Conservation (phyloP, 345 rosid genomes). For the Camelina hispida region DNA sequence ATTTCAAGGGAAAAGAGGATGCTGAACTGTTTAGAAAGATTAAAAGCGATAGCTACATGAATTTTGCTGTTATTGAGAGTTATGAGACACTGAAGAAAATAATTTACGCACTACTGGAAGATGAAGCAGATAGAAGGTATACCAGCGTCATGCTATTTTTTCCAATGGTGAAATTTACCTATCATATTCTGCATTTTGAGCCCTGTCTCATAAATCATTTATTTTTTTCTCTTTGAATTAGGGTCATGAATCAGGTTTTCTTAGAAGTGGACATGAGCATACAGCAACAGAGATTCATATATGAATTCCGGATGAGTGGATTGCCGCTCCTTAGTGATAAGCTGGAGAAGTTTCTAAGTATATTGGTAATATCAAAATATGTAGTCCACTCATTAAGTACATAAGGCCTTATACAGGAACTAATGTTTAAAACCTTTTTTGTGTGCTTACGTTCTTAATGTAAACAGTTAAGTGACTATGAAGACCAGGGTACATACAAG, state of each 20-base stretch:
- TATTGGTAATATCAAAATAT: slow-evolving; percentile 60
- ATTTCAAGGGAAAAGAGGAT: slow-evolving; percentile 74
- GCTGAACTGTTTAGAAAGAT: slow-evolving; percentile 79
- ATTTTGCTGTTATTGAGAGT: slow-evolving; percentile 76
- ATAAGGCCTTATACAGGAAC: not conserved
- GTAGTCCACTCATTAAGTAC: slow-evolving; percentile 12
- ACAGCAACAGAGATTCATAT: slow-evolving; percentile 53
- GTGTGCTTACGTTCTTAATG: slow-evolving; percentile 32
- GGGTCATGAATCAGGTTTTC: slow-evolving; percentile 61
- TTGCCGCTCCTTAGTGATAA: slow-evolving; percentile 72
- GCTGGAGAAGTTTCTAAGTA: slow-evolving; percentile 73
- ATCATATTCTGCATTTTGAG: slow-evolving; percentile 9
- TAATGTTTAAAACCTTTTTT: slow-evolving; percentile 27
- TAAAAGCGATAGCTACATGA: slow-evolving; percentile 66
- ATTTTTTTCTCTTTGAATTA: slow-evolving; percentile 40
- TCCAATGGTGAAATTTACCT: not conserved
- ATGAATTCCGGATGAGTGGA: slow-evolving; percentile 66
- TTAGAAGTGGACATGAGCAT: slow-evolving; percentile 57
- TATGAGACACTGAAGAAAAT: slow-evolving; percentile 73
- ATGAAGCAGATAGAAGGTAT: slow-evolving; percentile 68
- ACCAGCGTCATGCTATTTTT: slow-evolving; percentile 15
- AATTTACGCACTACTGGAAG: slow-evolving; percentile 61
- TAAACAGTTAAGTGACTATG: slow-evolving; percentile 59
- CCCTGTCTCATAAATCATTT: slow-evolving; percentile 9
- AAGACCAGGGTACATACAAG: slow-evolving; percentile 52